Percentiles rank a stretch among this genome's conserved stretches.
These are phyloP conservation scores for Domatiomyces catenatus DNA, from an alignment of 2,329 filamentous ascomycete species.

Conservation along the genomic window DNA sequence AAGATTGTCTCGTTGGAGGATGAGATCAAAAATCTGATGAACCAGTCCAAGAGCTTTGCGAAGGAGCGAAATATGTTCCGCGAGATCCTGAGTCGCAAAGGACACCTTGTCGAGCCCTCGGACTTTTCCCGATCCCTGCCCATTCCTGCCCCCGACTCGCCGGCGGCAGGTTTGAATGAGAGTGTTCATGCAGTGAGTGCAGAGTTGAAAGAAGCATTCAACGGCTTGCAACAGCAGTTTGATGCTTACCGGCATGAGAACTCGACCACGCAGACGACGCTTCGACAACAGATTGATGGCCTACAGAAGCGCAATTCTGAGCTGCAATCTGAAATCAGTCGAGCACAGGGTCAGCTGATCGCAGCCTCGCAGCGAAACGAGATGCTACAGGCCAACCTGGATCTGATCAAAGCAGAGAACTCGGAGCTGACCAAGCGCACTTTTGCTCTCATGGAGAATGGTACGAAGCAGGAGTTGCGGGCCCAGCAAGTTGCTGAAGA, in stretches of 20 bases:
- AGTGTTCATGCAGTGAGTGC: slow-evolving; percentile 33
- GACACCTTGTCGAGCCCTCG: slow-evolving; percentile 51
- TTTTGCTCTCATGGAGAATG: slow-evolving; percentile 59
- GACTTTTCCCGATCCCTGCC: slow-evolving; percentile 58
- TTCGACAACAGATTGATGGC: slow-evolving; percentile 72
- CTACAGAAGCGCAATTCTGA: slow-evolving; percentile 68
- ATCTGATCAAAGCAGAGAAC: slow-evolving; percentile 71
- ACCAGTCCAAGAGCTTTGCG: slow-evolving; percentile 81
- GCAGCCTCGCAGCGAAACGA: slow-evolving; percentile 73
- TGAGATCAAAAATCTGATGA: slow-evolving; percentile 65
- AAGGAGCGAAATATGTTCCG: slow-evolving; percentile 96
- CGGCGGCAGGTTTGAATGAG: slow-evolving; percentile 36
- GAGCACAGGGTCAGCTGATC: slow-evolving; percentile 62
- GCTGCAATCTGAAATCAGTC: slow-evolving; percentile 68
- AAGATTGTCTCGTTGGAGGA: slow-evolving; percentile 68
- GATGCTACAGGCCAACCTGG: slow-evolving; percentile 78
- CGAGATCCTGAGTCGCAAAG: slow-evolving; percentile 70
- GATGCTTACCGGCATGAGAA: slow-evolving; percentile 81
- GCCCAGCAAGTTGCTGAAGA: slow-evolving; percentile 90
- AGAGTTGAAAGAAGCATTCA: slow-evolving; percentile 61
- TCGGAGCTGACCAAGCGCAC: slow-evolving; percentile 70
- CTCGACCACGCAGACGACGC: slow-evolving; percentile 59
- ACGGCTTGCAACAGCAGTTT: slow-evolving; percentile 78
- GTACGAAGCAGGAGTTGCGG: slow-evolving; percentile 76
- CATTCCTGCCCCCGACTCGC: slow-evolving; percentile 28